Evolutionary conservation across 306 rosid species (phyloP).

Genomic region (Lagenaria siceraria): DNA sequence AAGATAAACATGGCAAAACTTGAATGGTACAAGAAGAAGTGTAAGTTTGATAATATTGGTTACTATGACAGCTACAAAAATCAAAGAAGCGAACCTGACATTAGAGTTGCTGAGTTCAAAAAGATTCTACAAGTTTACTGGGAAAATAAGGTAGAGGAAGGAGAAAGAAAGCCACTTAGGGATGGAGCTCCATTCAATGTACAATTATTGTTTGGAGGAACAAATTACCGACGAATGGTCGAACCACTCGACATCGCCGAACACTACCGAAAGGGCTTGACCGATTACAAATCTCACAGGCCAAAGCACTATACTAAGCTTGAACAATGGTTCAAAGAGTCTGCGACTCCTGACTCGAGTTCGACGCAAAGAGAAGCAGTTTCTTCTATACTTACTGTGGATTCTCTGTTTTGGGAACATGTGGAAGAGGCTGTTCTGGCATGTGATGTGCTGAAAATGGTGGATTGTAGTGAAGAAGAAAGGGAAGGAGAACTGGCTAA

Average conservation of each 20-base stretch:
- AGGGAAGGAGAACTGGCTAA: background rate
- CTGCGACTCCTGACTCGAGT: background rate
- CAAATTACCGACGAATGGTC: constrained; percentile 44
- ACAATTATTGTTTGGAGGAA: constrained; percentile 36
- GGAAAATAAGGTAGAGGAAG: constrained; percentile 35
- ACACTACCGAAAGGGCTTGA: constrained; percentile 14
- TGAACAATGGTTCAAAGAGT: constrained; percentile 17
- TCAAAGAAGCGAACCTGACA: background rate
- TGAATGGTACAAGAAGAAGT: constrained; percentile 49
- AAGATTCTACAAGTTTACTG: constrained; percentile 33
- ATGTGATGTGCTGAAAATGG: constrained; percentile 4
- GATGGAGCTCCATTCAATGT: constrained; percentile 17
- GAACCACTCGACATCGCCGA: constrained; percentile 53
- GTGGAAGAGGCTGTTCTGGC: constrained; percentile 51
- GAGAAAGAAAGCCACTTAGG: constrained; percentile 28
- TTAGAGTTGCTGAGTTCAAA: background rate
- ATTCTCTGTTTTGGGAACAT: constrained; percentile 69
- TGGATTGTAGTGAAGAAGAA: background rate
- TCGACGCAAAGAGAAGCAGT: constrained; percentile 10
- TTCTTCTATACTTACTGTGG: constrained; percentile 28
- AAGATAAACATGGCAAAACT: constrained; percentile 39
- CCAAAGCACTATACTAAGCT: constrained; percentile 23
- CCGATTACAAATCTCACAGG: constrained; percentile 17
- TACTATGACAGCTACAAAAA: constrained; percentile 54
- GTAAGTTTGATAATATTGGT: constrained; percentile 12